phyloP scores from a whole-genome alignment of 2,329 filamentous ascomycete genomes.

The Botryotinia globosa region DNA sequence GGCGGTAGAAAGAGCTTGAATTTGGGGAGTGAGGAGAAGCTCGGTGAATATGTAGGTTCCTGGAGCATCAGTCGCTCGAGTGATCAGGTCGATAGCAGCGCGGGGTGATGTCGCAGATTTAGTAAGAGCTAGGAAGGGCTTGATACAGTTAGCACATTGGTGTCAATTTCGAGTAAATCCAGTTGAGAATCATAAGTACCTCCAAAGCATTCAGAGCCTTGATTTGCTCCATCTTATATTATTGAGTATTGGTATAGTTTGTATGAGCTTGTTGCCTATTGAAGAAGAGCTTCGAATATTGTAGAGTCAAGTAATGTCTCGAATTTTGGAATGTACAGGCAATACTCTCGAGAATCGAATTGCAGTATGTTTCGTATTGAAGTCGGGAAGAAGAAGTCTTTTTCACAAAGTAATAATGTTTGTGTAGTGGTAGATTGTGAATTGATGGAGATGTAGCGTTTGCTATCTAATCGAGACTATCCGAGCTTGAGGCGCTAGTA shows the following conservation, averaged over 20 bases:
- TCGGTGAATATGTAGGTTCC: conserved; percentile 93
- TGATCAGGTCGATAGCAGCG: conserved; percentile 81
- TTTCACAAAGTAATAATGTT: not conserved
- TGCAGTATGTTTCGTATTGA: not conserved
- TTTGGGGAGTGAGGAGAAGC: conserved; percentile 76
- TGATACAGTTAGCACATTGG: conserved; percentile 43
- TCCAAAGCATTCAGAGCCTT: conserved; percentile 64
- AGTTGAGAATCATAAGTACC: conserved; percentile 42
- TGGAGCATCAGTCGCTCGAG: conserved; percentile 81
- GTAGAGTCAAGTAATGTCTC: not conserved
- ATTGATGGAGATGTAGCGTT: conserved; percentile 3
- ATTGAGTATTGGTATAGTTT: conserved; percentile 19
- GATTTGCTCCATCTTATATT: conserved; percentile 65
- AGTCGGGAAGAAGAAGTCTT: not conserved
- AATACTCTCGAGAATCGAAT: not conserved
- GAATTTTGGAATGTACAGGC: not conserved
- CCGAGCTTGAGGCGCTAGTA: conserved; percentile 3
- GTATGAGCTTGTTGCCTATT: conserved; percentile 12
- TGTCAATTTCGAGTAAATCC: not conserved
- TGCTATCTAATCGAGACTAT: conserved; percentile 15
- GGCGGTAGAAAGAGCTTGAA: conserved; percentile 64
- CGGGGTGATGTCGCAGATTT: conserved; percentile 81
- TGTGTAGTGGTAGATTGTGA: not conserved
- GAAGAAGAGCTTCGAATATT: conserved; percentile 6
- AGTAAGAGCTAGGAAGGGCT: conserved; percentile 88